Conservation (phyloP, 2,329 filamentous ascomycete species). For the Davidsoniella virescens region DNA sequence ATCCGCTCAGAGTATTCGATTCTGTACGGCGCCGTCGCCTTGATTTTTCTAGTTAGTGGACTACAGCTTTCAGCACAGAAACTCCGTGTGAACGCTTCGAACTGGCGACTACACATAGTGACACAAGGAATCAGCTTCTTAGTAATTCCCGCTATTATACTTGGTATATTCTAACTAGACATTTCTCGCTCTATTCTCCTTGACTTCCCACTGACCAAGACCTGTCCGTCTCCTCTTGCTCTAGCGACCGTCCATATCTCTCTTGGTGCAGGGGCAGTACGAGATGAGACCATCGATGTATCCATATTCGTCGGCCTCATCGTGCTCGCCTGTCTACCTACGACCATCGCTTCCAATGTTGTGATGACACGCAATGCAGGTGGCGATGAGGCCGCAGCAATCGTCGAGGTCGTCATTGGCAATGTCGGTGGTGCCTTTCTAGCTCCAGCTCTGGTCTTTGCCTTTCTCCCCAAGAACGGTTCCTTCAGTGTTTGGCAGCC, state of each 20-base stretch:
- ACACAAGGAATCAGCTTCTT: constrained; percentile 53
- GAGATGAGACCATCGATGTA: constrained; percentile 42
- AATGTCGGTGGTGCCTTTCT: constrained; percentile 55
- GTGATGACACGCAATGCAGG: constrained; percentile 56
- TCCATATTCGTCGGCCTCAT: constrained; percentile 53
- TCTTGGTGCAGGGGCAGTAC: constrained; percentile 29
- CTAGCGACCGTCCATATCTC: constrained; percentile 30
- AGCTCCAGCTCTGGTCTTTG: constrained; percentile 45
- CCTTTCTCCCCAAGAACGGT: constrained; percentile 35
- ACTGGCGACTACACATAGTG: constrained; percentile 51
- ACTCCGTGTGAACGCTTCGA: constrained; percentile 42
- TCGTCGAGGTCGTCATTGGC: constrained; percentile 54
- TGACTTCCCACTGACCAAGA: background rate
- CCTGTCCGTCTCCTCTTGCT: no score
- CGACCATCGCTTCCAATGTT: constrained; percentile 57
- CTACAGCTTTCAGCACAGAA: constrained; percentile 49
- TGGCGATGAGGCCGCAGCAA: constrained; percentile 47
- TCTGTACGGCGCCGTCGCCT: constrained; percentile 49
- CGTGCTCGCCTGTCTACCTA: constrained; percentile 51
- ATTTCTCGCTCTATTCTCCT: background rate
- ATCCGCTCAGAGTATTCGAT: constrained; percentile 42
- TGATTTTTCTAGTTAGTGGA: constrained; percentile 58
- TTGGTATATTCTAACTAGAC: constrained; percentile 25
- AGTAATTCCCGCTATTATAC: constrained; percentile 45
- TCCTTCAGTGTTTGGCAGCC: constrained; percentile 43